phyloP scores from a whole-genome alignment of 192 early-diverging fungal genomes.

The Paraglomus brasilianum region DNA sequence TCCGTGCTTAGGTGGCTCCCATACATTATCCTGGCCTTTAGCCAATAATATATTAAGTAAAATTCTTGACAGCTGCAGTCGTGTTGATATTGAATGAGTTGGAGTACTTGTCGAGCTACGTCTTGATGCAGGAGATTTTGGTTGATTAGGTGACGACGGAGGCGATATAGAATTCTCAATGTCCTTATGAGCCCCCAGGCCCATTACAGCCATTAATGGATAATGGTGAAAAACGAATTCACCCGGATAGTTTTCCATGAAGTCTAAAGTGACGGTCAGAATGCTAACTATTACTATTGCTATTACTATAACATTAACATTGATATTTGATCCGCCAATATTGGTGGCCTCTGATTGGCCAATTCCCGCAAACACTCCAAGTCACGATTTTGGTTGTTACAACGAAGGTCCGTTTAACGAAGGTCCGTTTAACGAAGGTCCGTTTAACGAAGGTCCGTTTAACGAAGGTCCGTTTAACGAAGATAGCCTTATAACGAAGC shows the following conservation, averaged over 20 bases:
- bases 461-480: too few species aligned
- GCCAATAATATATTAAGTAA: conserved; percentile 28
- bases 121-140: conserved; percentile 19
- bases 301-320: too few species aligned
- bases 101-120: conserved; percentile 12
- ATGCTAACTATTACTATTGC: too few species aligned
- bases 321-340: too few species aligned
- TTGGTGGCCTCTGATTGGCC: too few species aligned
- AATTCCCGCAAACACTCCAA: too few species aligned
- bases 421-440: too few species aligned
- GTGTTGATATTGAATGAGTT: background rate
- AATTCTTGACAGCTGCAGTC: conserved; percentile 19
- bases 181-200: conserved; percentile 40
- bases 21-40: conserved; percentile 39
- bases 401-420: too few species aligned
- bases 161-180: conserved; percentile 17
- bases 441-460: too few species aligned
- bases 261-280: too few species aligned
- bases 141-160: conserved; percentile 32
- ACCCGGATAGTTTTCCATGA: conserved; percentile 58
- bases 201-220: conserved; percentile 54
- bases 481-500: too few species aligned
- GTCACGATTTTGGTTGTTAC: too few species aligned
- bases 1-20: conserved; percentile 19
- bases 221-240: conserved; percentile 60